Base-by-base conservation (phyloP, 2,329 filamentous ascomycete genomes). In the Fusarium compactum region DNA sequence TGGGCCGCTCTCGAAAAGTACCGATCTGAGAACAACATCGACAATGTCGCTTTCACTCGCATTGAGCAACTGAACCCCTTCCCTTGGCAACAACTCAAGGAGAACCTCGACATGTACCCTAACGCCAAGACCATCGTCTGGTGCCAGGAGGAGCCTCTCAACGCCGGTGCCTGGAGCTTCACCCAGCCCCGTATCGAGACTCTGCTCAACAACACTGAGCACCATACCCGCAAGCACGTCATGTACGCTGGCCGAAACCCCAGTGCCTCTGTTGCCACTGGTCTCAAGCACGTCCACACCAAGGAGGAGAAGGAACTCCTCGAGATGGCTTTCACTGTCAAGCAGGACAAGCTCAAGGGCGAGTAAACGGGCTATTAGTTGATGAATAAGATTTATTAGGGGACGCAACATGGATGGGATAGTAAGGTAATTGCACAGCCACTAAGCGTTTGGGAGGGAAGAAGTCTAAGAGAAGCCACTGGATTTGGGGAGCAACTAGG, bases 21-120 rank as follows among this genome's bases (percentile, higher is more conserved):
- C 87, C 94, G 96, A 76, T 89, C 92, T 75, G 88, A 94, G 70
- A 92, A 97, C 80, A 91, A 92, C 72, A 89, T 97, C 79, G 94
- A 94, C 82, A 91, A 98, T 79, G 92, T 95, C 22, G 96, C 95
- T 78, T 91, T 99, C 80, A 98, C 95, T 24, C 94, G 96, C 79
- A 90, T 99, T 74, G 96, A 99, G 85, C 96, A 99, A 85, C 89
- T 99, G 66, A 95, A 99, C 85, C 96, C 96, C 77, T 99, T 99
- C 93, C 96, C 96, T 54, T 99, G 96, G 95, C 91, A 95, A 76
- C 94, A 96, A 82, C 89, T 99, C 58, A 93, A 92, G 86, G 95
- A 98, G 82, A 98, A 98, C 85, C 88, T 99, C 58, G 95, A 99
- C 85, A 90, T 86, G 82, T 99, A 99, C 86, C 94, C 95, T 80